Base-by-base conservation (phyloP, 805 yeast genomes). In the Yarrowia sp. region DNA sequence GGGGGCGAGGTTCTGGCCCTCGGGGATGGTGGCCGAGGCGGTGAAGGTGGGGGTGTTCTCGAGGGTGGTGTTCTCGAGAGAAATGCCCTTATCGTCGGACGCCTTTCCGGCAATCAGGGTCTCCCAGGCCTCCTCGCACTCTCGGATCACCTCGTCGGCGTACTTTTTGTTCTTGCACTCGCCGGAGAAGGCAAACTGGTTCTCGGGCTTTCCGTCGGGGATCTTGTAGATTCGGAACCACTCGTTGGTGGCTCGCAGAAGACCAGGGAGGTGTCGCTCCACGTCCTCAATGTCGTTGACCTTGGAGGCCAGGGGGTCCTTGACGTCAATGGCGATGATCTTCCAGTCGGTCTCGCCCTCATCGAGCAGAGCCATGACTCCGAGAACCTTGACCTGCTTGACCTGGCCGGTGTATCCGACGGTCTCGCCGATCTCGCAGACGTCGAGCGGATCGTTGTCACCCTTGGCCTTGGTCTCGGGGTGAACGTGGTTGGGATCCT, bases 301-400 rank as follows among this genome's bases (percentile, higher is more conserved):
- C 79, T 92, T 88, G 66, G 88, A 74, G 67, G 98, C 96, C 71
- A 92, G 83, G 70, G 96, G 96, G 76, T 95, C 99, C 71, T 86
- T 83, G 75, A 87, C 81, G 72, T 91, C 92, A 71, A 95, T 87
- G 70, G 87, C 97, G 74, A 90, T 84, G 43, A 90, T 80, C 77
- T 90, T 90, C 98, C 98, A 93, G 79, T 93, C 99, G 66, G 96
- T 83, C 79, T 95, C 99, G 71, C 97, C 98, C 77, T 92, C 98
- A 76, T 95, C 99, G 70, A 95, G 86, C 69, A 95, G 81, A 39
- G 98, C 98, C 87, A 95, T 85, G 67, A 93, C 87, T 69, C 99
- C 99, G 69, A 95, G 80, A 28, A 92, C 93, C 80, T 92, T 92
- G 68, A 92, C 98, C 78, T 89, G 90, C 74, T 86, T 86, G 72